Conservation (phyloP, 2,329 filamentous ascomycete species). For the Microdochium paspali region DNA sequence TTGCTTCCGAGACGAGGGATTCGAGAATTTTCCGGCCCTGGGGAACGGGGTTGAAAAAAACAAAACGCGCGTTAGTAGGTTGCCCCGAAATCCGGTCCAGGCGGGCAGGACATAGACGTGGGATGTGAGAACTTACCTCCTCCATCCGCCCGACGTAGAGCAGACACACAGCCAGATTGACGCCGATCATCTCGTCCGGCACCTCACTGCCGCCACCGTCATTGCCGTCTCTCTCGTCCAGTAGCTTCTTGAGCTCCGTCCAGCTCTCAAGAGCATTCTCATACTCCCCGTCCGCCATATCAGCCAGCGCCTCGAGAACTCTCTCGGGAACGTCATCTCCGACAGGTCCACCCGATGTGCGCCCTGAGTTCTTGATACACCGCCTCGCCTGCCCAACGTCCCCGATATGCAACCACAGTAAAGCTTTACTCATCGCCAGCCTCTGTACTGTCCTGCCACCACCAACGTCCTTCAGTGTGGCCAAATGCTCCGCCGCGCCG, state of each 20-base stretch:
- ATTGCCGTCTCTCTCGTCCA: conserved; percentile 12
- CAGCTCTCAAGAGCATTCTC: conserved; percentile 53
- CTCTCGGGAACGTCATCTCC: conserved; percentile 29
- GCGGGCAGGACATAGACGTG: too few species aligned
- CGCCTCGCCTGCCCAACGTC: conserved; percentile 59
- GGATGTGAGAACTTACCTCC: conserved; percentile 40
- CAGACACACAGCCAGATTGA: conserved; percentile 77
- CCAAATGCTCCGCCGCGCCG: conserved; percentile 67
- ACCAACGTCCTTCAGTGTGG: conserved; percentile 38
- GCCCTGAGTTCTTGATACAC: conserved; percentile 33
- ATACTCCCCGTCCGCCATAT: conserved; percentile 72
- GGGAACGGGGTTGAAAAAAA: conserved; percentile 2
- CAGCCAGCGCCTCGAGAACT: conserved; percentile 58
- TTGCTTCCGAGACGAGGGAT: conserved; percentile 47
- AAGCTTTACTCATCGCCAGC: conserved; percentile 40
- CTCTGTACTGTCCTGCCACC: conserved; percentile 13
- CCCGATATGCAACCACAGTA: conserved; percentile 72
- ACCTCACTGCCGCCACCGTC: conserved; percentile 28
- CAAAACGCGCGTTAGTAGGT: background rate
- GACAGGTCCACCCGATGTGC: conserved; percentile 11
- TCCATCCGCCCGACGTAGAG: conserved; percentile 72
- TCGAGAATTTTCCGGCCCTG: conserved; percentile 63
- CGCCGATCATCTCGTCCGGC: conserved; percentile 59
- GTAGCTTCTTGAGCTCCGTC: conserved; percentile 19
- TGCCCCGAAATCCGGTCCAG: too few species aligned